Evolutionary conservation across 129 eudicot species (phyloP).

Genomic region (Arctium minus): DNA sequence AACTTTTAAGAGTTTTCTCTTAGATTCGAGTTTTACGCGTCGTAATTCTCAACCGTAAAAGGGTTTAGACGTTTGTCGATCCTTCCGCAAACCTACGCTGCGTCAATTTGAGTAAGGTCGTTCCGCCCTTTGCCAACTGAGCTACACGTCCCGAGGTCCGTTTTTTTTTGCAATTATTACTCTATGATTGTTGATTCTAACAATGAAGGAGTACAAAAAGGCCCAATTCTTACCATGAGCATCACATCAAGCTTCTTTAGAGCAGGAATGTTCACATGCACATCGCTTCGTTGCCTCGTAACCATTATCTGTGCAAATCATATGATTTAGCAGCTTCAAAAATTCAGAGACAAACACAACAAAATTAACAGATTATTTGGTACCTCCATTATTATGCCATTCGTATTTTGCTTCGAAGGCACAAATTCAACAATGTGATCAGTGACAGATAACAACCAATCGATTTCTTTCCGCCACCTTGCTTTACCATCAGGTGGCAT

Average conservation of each 20-base stretch:
- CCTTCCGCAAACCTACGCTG: too few species aligned
- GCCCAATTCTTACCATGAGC: conserved; percentile 70
- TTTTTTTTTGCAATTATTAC: not conserved
- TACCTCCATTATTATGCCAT: conserved; percentile 84
- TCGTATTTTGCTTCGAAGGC: conserved; percentile 65
- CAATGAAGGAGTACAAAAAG: not conserved
- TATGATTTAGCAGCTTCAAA: not conserved
- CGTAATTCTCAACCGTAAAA: too few species aligned
- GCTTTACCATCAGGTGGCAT: conserved; percentile 65
- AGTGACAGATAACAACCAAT: conserved; percentile 79
- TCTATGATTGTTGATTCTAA: not conserved
- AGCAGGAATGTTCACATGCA: conserved; percentile 64
- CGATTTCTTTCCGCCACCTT: conserved; percentile 80
- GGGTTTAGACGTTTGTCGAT: too few species aligned
- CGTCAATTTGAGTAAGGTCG: not conserved
- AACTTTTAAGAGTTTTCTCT: too few species aligned
- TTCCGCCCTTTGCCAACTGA: not conserved
- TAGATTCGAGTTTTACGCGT: too few species aligned
- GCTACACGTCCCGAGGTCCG: not conserved
- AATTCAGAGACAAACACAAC: not conserved
- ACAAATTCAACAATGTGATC: conserved; percentile 84
- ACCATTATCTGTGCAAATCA: conserved; percentile 54
- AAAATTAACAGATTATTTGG: conserved; percentile 4
- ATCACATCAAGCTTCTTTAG: conserved; percentile 77
- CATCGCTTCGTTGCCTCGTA: conserved; percentile 71